Evolutionary conservation across 768 basidiomycete genomes (phyloP).

Genomic region (Suillus cothurnatus): DNA sequence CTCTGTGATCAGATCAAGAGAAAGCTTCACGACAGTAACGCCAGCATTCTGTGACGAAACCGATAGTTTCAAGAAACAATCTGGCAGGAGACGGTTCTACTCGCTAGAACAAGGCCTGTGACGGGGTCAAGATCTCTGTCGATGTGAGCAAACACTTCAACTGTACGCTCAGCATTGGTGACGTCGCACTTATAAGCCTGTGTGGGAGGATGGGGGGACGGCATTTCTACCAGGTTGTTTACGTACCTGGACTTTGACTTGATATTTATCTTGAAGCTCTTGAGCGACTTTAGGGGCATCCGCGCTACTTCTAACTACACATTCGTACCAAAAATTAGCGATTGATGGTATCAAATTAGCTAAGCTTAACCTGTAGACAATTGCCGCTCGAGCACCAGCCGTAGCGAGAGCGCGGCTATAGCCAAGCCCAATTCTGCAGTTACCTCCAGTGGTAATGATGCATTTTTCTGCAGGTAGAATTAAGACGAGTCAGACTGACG

Average conservation of each 20-base stretch:
- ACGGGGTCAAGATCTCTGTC: slow-evolving; percentile 50
- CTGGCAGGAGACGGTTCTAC: not conserved
- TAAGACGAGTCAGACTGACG: not conserved
- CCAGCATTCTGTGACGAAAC: slow-evolving; percentile 52
- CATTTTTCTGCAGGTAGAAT: slow-evolving; percentile 39
- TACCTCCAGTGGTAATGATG: slow-evolving; percentile 63
- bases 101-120: slow-evolving; percentile 57
- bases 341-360: not conserved
- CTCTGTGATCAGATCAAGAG: slow-evolving; percentile 52
- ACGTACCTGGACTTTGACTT: slow-evolving; percentile 42
- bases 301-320: no score
- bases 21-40: slow-evolving; percentile 64
- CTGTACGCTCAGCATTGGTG: slow-evolving; percentile 45
- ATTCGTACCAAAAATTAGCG: not conserved
- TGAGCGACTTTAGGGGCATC: slow-evolving; percentile 51
- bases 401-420: slow-evolving; percentile 54
- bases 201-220: no score
- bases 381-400: slow-evolving; percentile 56
- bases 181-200: slow-evolving; percentile 71
- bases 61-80: not conserved
- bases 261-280: slow-evolving; percentile 48
- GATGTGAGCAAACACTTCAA: slow-evolving; percentile 48
- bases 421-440: slow-evolving; percentile 61
- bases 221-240: not conserved
- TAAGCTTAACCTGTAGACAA: slow-evolving; percentile 50